Evolutionary conservation across 345 rosid species (phyloP).

Genomic region (Ailanthus altissimus): DNA sequence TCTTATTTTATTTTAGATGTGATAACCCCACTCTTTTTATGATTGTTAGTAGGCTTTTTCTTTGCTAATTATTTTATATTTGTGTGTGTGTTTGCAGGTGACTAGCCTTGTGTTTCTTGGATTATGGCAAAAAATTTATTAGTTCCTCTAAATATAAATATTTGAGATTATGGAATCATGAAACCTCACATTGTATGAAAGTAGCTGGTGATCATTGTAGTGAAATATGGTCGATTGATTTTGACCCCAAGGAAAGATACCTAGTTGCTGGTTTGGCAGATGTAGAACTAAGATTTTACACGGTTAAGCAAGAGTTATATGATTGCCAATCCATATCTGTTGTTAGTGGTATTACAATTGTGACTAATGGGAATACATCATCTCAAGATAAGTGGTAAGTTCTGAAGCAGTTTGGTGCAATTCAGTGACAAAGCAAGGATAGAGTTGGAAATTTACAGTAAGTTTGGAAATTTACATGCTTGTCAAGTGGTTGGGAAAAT

Average conservation of each 20-base stretch:
- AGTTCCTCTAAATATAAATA: too few relatives aligned
- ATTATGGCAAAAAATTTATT: constrained; percentile 80
- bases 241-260: constrained; percentile 77
- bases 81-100: constrained; percentile 48
- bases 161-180: too few relatives aligned
- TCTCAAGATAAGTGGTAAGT: constrained; percentile 72
- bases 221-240: constrained; percentile 95
- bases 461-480: constrained; percentile 76
- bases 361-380: constrained; percentile 37
- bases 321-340: constrained; percentile 29
- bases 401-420: constrained; percentile 71
- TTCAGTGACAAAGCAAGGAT: constrained; percentile 84
- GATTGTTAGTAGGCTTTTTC: background rate
- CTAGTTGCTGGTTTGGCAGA: constrained; percentile 89
- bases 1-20: background rate
- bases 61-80: background rate
- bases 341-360: constrained; percentile 32
- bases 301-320: constrained; percentile 47
- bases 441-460: constrained; percentile 78
- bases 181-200: too few relatives aligned
- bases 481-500: constrained; percentile 94
- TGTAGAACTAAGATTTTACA: constrained; percentile 74
- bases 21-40: background rate
- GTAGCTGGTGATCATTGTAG: constrained; percentile 97
- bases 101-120: constrained; percentile 90